Percentiles rank a stretch among this genome's conserved stretches.
These are phyloP conservation scores for Pseudotulostoma volvatum DNA, from an alignment of 495 filamentous ascomycete species.

Conservation along the genomic window DNA sequence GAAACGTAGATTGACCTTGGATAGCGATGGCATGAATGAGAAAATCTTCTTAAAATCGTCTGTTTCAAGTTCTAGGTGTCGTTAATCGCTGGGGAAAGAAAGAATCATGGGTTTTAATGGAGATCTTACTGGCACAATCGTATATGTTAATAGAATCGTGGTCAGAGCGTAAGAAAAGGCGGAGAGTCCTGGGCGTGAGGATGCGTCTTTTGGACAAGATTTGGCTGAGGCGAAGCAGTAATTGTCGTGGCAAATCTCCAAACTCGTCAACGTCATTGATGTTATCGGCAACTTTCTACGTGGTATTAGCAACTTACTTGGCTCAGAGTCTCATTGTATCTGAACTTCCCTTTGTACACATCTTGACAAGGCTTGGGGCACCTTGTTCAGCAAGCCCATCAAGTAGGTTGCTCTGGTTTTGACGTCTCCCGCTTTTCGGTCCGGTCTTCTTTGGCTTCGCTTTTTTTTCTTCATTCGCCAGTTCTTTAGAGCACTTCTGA, in stretches of 20 bases:
- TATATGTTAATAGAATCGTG: slow-evolving; percentile 54
- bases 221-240: slow-evolving; percentile 60
- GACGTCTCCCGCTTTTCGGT: slow-evolving; percentile 38
- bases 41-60: slow-evolving; percentile 71
- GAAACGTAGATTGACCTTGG: slow-evolving; percentile 54
- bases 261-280: slow-evolving; percentile 70
- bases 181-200: slow-evolving; percentile 49
- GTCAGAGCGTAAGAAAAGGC: slow-evolving; percentile 60
- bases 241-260: slow-evolving; percentile 50
- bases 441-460: slow-evolving; percentile 43
- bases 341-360: slow-evolving; percentile 51
- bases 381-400: slow-evolving; percentile 56
- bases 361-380: slow-evolving; percentile 53
- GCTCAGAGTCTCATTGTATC: neutral
- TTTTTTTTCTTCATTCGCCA: slow-evolving; percentile 46
- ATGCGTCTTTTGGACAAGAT: slow-evolving; percentile 68
- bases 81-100: slow-evolving; percentile 6
- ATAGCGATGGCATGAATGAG: slow-evolving; percentile 49
- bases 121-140: slow-evolving; percentile 51
- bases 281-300: slow-evolving; percentile 58
- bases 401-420: slow-evolving; percentile 60
- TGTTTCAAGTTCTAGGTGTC: slow-evolving; percentile 39
- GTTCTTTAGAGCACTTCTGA: slow-evolving; percentile 64
- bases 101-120: neutral
- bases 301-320: slow-evolving; percentile 1